Evolutionary conservation across 805 yeast genomes (phyloP).

Genomic region (Candida germanica): DNA sequence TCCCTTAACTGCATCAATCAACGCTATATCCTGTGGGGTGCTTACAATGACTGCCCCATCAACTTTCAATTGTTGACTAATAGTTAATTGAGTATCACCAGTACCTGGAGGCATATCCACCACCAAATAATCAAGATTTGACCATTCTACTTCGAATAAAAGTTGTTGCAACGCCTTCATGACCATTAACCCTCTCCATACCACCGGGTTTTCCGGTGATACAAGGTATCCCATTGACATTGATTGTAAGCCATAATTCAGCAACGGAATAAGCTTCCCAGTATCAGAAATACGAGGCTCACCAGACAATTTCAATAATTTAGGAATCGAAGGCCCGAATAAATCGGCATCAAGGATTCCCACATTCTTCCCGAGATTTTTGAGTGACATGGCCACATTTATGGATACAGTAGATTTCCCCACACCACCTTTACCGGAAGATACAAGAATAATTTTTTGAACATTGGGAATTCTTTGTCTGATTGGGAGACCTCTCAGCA

Average conservation of each 20-base stretch:
- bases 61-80: conserved; percentile 73
- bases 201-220: conserved; percentile 63
- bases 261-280: conserved; percentile 63
- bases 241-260: conserved; percentile 72
- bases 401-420: conserved; percentile 75
- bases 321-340: conserved; percentile 83
- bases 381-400: conserved; percentile 64
- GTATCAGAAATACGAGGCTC: conserved; percentile 56
- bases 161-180: conserved; percentile 84
- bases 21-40: conserved; percentile 83
- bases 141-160: conserved; percentile 81
- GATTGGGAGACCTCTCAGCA: conserved; percentile 54
- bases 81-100: conserved; percentile 80
- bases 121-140: conserved; percentile 59
- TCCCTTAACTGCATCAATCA: conserved; percentile 78
- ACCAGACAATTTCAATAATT: conserved; percentile 61
- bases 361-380: conserved; percentile 48
- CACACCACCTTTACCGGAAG: conserved; percentile 81
- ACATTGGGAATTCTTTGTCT: conserved; percentile 59
- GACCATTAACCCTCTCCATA: conserved; percentile 85
- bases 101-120: conserved; percentile 92
- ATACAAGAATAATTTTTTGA: conserved; percentile 56
- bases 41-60: conserved; percentile 82
- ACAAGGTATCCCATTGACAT: conserved; percentile 90
- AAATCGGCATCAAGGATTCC: conserved; percentile 80